Evolutionary conservation across 2,329 filamentous ascomycete genomes (phyloP).

Genomic region (Trichophyton simii): DNA sequence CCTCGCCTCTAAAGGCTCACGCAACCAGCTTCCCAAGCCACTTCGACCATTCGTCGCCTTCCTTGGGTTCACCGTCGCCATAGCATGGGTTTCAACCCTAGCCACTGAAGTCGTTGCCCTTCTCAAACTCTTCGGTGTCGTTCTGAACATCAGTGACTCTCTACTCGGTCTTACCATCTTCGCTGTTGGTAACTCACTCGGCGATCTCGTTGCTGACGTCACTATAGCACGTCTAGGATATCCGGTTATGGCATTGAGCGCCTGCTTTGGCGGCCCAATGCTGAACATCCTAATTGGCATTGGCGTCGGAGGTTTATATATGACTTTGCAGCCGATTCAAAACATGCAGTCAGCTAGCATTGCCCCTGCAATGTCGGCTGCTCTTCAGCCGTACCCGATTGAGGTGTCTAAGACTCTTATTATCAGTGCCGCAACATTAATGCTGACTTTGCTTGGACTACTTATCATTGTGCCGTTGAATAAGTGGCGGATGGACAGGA

Average conservation of each 20-base stretch:
- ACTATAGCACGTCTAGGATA: conserved; percentile 88
- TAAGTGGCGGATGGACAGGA: conserved; percentile 70
- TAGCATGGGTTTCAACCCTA: conserved; percentile 93
- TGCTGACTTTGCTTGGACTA: conserved; percentile 66
- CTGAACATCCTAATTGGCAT: conserved; percentile 92
- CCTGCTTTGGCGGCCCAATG: conserved; percentile 97
- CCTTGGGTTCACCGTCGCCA: conserved; percentile 77
- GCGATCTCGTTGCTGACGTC: conserved; percentile 86
- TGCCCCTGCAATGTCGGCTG: conserved; percentile 5
- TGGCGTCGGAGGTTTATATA: conserved; percentile 78
- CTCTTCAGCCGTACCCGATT: conserved; percentile 57
- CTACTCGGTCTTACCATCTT: conserved; percentile 92
- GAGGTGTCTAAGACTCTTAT: conserved; percentile 74
- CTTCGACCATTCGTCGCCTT: conserved; percentile 74
- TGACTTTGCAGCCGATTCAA: conserved; percentile 67
- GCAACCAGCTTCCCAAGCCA: conserved; percentile 51
- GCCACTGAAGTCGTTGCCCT: conserved; percentile 92
- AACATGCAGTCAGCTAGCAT: conserved; percentile 62
- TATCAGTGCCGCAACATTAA: conserved; percentile 69
- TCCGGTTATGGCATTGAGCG: conserved; percentile 88
- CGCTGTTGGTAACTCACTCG: conserved; percentile 87
- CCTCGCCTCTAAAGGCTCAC: conserved; percentile 42
- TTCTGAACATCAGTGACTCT: conserved; percentile 85
- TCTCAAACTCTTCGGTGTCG: conserved; percentile 82
- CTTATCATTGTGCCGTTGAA: conserved; percentile 73